Evolutionary conservation across 192 early-diverging fungal species (phyloP), one percentile per base, ranked within the genome.

Genomic region (Funneliformis mosseae): DNA sequence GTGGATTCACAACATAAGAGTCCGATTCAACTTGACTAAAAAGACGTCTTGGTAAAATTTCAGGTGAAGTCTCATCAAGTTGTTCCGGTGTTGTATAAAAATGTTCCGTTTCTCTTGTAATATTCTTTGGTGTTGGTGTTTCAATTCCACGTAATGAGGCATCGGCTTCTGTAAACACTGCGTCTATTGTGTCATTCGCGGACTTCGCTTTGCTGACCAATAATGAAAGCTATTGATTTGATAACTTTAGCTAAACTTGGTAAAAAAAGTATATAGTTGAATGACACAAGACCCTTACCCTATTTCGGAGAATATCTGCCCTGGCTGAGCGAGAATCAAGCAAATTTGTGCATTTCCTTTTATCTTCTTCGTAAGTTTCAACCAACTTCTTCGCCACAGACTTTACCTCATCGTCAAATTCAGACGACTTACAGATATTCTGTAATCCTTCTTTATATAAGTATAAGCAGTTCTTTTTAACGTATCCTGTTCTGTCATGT

Each of bases 401-500:
- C 41, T 70, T 70, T n/a, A 41, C 33, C 68, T 43, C 68, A 8
- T n/a, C 68, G 38, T 41, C 8, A 70, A 70, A 70, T 8, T 70
- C 68, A 39, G 68, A 14, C 39, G 68, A 70, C 38, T 41, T 42
- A 39, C 12, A 41, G 6, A 70, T 70, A 42, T 70, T 70, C 28
- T 70, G 68, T 21, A 70, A 70, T 8, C 16, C 68, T 70, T 70
- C 68, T 39, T 70, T 70, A 70, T 70, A 70, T n/a, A 70, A 21
- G 1, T 43, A 68, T 68, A 68, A 68, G 5, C 66, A 68, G 66
- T 68, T 18, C 38, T 43, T 41, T n/a, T 39, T 42, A 39, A n/a
- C 39, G 39, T 41, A 70, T 70, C 18, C 68, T 41, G 68, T 18
- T 70, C 21, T 16, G 21, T 70, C 39, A 43, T 55, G 4, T 55